Evolutionary conservation across 192 early-diverging fungal genomes (phyloP).

Genomic region (Backusella mclennaniae): DNA sequence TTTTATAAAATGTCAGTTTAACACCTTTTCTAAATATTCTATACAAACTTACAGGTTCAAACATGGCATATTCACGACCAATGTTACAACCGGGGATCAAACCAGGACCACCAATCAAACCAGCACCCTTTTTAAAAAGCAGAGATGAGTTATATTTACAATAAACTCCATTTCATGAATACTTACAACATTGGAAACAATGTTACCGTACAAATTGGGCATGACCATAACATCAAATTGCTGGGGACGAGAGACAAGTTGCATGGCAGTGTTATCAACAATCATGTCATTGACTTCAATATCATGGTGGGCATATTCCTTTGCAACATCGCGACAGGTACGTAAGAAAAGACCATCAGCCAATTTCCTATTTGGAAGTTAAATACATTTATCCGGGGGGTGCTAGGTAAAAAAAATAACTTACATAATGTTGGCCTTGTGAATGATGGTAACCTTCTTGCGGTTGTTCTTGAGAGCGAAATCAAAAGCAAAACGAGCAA

Average conservation of each 20-base stretch:
- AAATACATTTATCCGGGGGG: constrained; percentile 9
- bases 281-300: constrained; percentile 99
- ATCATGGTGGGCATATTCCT: constrained; percentile 84
- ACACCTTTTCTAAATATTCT: background rate
- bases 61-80: constrained; percentile 95
- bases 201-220: constrained; percentile 99
- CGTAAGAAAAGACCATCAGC: constrained; percentile 98
- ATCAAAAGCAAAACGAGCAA: constrained; percentile 98
- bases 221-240: constrained; percentile 99
- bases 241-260: constrained; percentile 94
- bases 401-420: background rate
- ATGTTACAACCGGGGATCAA: constrained; percentile 98
- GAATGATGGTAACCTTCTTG: constrained; percentile 98
- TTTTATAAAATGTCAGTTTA: constrained; percentile 2
- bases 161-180: background rate
- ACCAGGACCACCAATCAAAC: constrained; percentile 93
- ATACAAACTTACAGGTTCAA: constrained; percentile 76
- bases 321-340: constrained; percentile 93
- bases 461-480: constrained; percentile 96
- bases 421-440: constrained; percentile 99
- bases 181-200: constrained; percentile 87
- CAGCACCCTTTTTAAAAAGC: constrained; percentile 66
- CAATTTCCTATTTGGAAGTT: constrained; percentile 67
- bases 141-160: background rate
- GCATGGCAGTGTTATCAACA: constrained; percentile 99